A percentile compares a stretch with the other conserved stretches of the same genome.
phyloP scores from a whole-genome alignment of 2,329 filamentous ascomycete species.

The Scedosporium minutisporum region DNA sequence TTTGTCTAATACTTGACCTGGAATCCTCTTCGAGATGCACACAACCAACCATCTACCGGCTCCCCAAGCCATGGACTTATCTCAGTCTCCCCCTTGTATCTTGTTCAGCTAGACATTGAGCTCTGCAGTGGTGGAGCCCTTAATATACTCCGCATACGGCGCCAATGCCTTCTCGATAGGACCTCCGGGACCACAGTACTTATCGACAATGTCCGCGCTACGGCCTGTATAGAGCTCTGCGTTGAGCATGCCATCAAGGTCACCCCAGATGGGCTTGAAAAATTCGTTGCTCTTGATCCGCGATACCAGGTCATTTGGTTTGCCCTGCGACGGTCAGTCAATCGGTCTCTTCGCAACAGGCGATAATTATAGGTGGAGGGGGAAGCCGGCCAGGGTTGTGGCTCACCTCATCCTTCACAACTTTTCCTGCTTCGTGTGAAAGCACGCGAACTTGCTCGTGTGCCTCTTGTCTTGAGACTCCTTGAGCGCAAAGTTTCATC shows the following conservation, averaged over 20 bases:
- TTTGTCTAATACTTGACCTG: too few relatives aligned
- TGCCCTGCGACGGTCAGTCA: conserved; percentile 16
- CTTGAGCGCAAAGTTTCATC: conserved; percentile 66
- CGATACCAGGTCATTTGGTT: conserved; percentile 72
- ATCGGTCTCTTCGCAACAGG: too few relatives aligned
- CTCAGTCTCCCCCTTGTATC: too few relatives aligned
- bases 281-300: conserved; percentile 63
- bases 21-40: too few relatives aligned
- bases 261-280: conserved; percentile 62
- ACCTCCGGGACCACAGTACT: conserved; percentile 30
- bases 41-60: too few relatives aligned
- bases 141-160: conserved; percentile 27
- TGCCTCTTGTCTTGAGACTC: conserved; percentile 65
- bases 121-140: conserved; percentile 22
- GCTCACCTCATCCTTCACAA: conserved; percentile 34
- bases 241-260: conserved; percentile 59
- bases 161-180: conserved; percentile 26
- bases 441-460: conserved; percentile 84
- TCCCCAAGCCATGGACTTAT: too few relatives aligned
- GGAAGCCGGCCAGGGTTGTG: too few relatives aligned
- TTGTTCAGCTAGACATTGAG: conserved; percentile 23
- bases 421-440: conserved; percentile 61
- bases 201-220: conserved; percentile 33
- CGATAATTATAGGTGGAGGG: too few relatives aligned
- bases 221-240: conserved; percentile 43